Conservation (phyloP, 2,329 filamentous ascomycete genomes). For the Aureobasidium sp. region DNA sequence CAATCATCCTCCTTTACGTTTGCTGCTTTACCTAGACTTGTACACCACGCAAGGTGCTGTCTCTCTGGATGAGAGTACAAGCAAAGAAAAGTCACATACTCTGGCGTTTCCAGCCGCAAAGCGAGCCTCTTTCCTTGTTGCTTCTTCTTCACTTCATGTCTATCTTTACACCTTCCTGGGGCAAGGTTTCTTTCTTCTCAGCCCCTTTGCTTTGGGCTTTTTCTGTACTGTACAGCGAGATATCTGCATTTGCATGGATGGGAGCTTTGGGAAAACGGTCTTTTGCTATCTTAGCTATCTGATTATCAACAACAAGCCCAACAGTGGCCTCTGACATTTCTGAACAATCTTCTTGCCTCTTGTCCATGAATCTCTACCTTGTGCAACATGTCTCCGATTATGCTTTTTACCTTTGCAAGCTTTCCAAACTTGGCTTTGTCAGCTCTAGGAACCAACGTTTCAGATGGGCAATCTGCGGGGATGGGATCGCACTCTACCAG, state of each 20-base stretch:
- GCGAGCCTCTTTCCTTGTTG: constrained; percentile 1
- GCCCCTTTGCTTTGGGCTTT: not conserved
- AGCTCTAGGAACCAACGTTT: not conserved
- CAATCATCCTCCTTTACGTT: not conserved
- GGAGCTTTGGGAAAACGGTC: constrained; percentile 12
- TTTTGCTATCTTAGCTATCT: constrained; percentile 6
- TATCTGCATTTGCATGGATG: constrained; percentile 10
- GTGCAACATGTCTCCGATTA: not conserved
- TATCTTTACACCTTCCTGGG: constrained; percentile 10
- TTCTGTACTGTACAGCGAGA: constrained; percentile 12
- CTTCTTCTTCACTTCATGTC: constrained; percentile 15
- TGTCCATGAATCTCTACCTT: not conserved
- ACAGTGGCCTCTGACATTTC: constrained; percentile 4
- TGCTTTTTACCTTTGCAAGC: constrained; percentile 1
- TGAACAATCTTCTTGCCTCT: not conserved
- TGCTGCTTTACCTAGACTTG: constrained; percentile 6
- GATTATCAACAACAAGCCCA: constrained; percentile 6
- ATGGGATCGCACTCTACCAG: not conserved
- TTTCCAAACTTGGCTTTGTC: not conserved
- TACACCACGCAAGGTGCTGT: not conserved
- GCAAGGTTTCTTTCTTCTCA: constrained; percentile 3
- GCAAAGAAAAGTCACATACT: not conserved
- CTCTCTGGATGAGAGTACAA: constrained; percentile 2
- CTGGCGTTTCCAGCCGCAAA: constrained; percentile 3
- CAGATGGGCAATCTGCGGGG: not conserved